These are phyloP conservation scores for Berberis vulgaris DNA, from an alignment of 164 flowering plant species.

Conservation along the genomic window DNA sequence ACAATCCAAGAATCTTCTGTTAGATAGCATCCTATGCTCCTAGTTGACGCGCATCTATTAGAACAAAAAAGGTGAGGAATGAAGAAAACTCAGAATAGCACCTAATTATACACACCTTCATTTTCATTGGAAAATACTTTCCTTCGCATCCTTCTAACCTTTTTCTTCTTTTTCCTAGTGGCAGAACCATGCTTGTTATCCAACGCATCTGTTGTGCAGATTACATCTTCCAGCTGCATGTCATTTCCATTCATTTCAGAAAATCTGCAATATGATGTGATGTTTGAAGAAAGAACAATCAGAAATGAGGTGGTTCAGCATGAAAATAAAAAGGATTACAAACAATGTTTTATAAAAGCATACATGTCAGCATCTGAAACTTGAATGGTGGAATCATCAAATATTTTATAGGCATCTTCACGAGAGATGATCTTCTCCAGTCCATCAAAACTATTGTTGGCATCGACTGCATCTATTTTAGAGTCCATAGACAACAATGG, in stretches of 20 bases:
- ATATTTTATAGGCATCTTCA: not conserved
- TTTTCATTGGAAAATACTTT: conserved; percentile 14
- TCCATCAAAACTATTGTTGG: conserved; percentile 1
- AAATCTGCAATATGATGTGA: conserved; percentile 15
- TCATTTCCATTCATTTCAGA: conserved; percentile 12
- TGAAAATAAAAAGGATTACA: no score
- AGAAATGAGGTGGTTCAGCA: not conserved
- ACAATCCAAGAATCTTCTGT: not conserved
- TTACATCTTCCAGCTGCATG: conserved; percentile 3
- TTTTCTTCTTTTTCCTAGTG: conserved; percentile 24
- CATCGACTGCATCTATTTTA: conserved; percentile 8
- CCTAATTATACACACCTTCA: conserved; percentile 7
- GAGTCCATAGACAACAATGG: conserved; percentile 6
- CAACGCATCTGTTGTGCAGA: conserved; percentile 11
- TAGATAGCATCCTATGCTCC: not conserved
- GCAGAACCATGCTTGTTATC: conserved; percentile 9
- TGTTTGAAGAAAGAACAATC: not conserved
- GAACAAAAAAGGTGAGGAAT: not conserved
- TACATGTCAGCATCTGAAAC: conserved; percentile 10
- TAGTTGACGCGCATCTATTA: no score
- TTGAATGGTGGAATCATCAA: not conserved
- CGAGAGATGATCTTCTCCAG: not conserved
- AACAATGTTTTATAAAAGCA: not conserved
- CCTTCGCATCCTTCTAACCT: conserved; percentile 25
- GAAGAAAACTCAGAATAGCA: not conserved